Evolutionary conservation across 2,329 filamentous ascomycete species (phyloP).

Genomic region (Neonectria magnoliae): DNA sequence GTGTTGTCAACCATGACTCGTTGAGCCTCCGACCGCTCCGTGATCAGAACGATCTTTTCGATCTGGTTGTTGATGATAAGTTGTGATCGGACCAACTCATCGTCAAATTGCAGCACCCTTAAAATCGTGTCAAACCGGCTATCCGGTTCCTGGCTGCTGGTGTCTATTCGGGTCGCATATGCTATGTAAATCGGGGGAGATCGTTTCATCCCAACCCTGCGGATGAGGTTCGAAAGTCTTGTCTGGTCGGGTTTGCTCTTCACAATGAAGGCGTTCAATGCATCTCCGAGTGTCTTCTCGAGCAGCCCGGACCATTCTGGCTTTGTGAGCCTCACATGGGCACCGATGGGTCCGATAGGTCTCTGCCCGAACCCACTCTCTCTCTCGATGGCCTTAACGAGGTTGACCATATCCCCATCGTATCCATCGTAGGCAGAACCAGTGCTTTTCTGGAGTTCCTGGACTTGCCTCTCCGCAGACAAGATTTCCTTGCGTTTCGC

Average conservation of each 20-base stretch:
- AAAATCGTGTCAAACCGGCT: conserved; percentile 78
- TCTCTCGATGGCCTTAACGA: conserved; percentile 75
- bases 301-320: conserved; percentile 86
- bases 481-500: conserved; percentile 65
- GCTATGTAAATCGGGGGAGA: conserved; percentile 52
- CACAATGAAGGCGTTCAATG: conserved; percentile 83
- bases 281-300: conserved; percentile 77
- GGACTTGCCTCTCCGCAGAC: conserved; percentile 55
- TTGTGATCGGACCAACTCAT: conserved; percentile 79
- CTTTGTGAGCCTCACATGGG: conserved; percentile 78
- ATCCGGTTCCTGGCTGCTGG: conserved; percentile 73
- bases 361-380: conserved; percentile 74
- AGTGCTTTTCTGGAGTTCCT: conserved; percentile 65
- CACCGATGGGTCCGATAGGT: conserved; percentile 86
- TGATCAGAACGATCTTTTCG: conserved; percentile 85
- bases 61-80: conserved; percentile 85
- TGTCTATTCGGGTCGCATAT: conserved; percentile 49
- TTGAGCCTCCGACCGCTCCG: conserved; percentile 72
- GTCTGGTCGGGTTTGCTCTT: conserved; percentile 78
- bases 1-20: conserved; percentile 72
- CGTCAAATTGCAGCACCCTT: conserved; percentile 82
- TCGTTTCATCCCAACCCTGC: conserved; percentile 63
- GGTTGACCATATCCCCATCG: conserved; percentile 66
- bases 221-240: conserved; percentile 74
- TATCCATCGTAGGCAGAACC: conserved; percentile 73